Base-by-base conservation (phyloP, 2,329 filamentous ascomycete genomes). In the Tolypocladium nubicola region DNA sequence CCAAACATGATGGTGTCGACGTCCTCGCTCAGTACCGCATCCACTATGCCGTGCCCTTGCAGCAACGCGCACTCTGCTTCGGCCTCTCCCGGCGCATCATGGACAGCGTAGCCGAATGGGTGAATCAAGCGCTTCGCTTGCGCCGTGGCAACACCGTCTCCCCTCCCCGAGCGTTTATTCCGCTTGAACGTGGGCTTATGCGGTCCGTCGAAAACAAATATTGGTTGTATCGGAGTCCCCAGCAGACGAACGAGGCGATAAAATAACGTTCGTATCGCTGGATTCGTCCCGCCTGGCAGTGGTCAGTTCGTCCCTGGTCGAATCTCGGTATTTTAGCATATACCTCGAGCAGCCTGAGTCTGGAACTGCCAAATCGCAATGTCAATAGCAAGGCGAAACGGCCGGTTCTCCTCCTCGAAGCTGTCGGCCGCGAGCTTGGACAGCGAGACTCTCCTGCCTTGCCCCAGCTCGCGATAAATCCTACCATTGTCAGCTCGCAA, bases 1-100 rank as follows among this genome's bases (percentile, higher is more conserved):
- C 94, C 94, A 73, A 97, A 97, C 93, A 97, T 97, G 65, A 97
- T 82, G 2, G 93, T 94, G 69, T 99, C 94, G 49, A 97, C 91
- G 76, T 99, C 94, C 70, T 99, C 92, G 70, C 90, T 97, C 64
- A 99, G 78, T 1, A 97, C 94, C 0, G 90, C 93, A 70, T 99
- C 94, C 1, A 96, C 92, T 10, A 96, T 77, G 0, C 90, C 91
- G 52, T 86, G 81, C 59, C 81, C 79, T 67, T 99, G 92, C 3
- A 99, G 73, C 19, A 94, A 74, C 0, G 94, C 94, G 63, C 94
- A 99, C 73, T 99, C 94, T 1, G 94, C 94, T 70, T 99, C 94
- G 3, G 93, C 94, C 69, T 99, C 94, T 11, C 94, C 94, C 0
- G 93, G 94, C 7, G 94, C 94, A 66, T 90, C 84, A 70, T 97